A percentile compares a stretch with the other conserved stretches of the same genome.
These are phyloP conservation scores for Microdochium trichocladiopsis DNA, from an alignment of 2,329 filamentous ascomycete genomes.

Conservation along the genomic window DNA sequence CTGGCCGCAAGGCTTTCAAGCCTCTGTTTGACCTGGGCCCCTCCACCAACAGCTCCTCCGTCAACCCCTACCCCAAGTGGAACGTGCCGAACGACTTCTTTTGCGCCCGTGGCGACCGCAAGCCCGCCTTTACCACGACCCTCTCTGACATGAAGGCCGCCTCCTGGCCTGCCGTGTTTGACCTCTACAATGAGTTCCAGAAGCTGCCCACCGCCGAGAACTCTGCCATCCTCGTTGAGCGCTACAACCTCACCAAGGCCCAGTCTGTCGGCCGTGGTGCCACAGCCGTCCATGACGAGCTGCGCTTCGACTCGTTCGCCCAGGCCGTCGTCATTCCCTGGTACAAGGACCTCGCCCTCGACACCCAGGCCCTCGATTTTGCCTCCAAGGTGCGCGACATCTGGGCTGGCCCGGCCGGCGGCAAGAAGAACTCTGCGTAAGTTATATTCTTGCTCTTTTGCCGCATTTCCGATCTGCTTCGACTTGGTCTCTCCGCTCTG, in stretches of 20 bases:
- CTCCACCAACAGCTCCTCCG: slow-evolving; percentile 11
- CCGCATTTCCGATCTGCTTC: not conserved
- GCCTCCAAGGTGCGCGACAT: slow-evolving; percentile 20
- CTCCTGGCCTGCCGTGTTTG: slow-evolving; percentile 30
- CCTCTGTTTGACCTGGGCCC: slow-evolving; percentile 25
- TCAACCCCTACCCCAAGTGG: slow-evolving; percentile 27
- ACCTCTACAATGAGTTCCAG: slow-evolving; percentile 27
- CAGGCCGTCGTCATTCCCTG: slow-evolving; percentile 29
- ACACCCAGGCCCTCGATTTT: slow-evolving; percentile 23
- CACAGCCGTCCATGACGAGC: slow-evolving; percentile 20
- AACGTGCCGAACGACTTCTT: slow-evolving; percentile 28
- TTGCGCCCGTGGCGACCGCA: slow-evolving; percentile 27
- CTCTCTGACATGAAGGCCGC: slow-evolving; percentile 23
- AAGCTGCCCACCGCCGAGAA: slow-evolving; percentile 20
- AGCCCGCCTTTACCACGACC: slow-evolving; percentile 26
- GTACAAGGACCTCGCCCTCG: slow-evolving; percentile 26
- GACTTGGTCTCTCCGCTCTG: not conserved
- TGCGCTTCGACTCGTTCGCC: not conserved
- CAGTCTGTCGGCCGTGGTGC: slow-evolving; percentile 13
- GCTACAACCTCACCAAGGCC: slow-evolving; percentile 26
- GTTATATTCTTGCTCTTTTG: slow-evolving; percentile 3
- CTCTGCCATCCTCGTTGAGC: slow-evolving; percentile 23
- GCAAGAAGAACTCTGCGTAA: slow-evolving; percentile 10
- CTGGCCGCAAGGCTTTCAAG: slow-evolving; percentile 22
- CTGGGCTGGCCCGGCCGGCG: slow-evolving; percentile 13